phyloP scores from a whole-genome alignment of 78 protist species.

The Guillardia theta region DNA sequence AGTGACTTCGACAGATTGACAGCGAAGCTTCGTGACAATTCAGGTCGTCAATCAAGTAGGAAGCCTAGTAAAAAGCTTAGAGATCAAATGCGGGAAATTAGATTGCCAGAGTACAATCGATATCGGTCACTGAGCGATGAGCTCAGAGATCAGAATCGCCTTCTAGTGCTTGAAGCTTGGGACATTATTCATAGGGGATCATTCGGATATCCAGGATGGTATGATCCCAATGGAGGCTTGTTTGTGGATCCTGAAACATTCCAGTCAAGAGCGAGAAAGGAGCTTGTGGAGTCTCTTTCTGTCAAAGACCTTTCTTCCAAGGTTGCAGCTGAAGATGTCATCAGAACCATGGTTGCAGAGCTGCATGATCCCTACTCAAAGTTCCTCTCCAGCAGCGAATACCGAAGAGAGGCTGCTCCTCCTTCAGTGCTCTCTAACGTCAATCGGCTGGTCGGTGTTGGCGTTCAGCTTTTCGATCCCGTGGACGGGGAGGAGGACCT shows the following conservation, averaged over 20 bases:
- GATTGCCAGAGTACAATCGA: too few species aligned
- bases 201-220: not conserved
- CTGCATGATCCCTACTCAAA: not conserved
- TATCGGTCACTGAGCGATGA: too few species aligned
- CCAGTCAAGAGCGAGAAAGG: not conserved
- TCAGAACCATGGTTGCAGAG: not conserved
- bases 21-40: too few species aligned
- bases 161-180: not conserved
- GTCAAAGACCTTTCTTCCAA: not conserved
- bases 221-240: not conserved
- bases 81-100: too few species aligned
- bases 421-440: too few species aligned
- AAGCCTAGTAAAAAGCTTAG: too few species aligned
- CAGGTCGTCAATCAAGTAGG: too few species aligned
- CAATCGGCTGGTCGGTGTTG: not conserved
- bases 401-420: too few species aligned
- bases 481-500: conserved; percentile 8
- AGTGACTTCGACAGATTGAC: too few species aligned
- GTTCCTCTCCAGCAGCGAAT: too few species aligned
- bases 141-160: too few species aligned
- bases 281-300: not conserved
- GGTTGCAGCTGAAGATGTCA: not conserved
- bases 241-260: not conserved
- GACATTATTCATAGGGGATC: not conserved
- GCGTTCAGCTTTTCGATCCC: not conserved